Base-by-base conservation (phyloP, 2,329 filamentous ascomycete genomes). In the Fusarium sarcochroum region DNA sequence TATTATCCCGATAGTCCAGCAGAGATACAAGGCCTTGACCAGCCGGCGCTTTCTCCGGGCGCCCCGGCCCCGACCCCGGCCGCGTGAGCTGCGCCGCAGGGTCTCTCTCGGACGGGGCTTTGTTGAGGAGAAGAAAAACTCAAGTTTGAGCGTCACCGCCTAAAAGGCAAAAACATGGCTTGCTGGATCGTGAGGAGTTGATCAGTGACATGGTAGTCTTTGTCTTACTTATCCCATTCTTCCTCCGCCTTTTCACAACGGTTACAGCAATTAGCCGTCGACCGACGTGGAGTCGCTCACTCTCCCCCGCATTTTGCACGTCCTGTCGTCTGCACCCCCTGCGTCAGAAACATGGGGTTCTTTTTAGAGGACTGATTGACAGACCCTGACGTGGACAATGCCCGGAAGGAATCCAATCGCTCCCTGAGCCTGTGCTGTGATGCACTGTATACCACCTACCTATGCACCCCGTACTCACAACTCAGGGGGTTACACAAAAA, bases 221-320 rank as follows among this genome's bases (percentile, higher is more conserved):
- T 64, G 61, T 64, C 59, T 64, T 46, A 58, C 40, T 20, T 42
- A 27, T 38, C 46, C 46, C 25, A 35, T 40, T 32, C 25, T 37
- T 21, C 27, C 47, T 58, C 62, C 46, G 56, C 52, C 50, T 52
- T 53, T 62, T 56, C 45, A 17, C 51, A 55, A 65, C 50, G 48
- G 52, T 44, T 27, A 45, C 27, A 54, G 38, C 52, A 55, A 51
- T 66, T 46, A 45, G 40, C 23, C 35, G 57, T 60, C 40, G 50
- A 61, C 47, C 52, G 50, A 40, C 63, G 55, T 66, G 51, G 58
- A 68, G 63, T 67, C 37, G 30, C 45, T 32, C 51, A 58, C 35
- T 47, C 48, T 66, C 38, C 66, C 66, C 66, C 66, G 66, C 66
- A 69, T 62, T 69, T 62, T 44, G 51, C 51, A 58, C 51, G 66